Evolutionary conservation across 2,329 filamentous ascomycete species (phyloP).

Genomic region (Cytospora chrysosperma): DNA sequence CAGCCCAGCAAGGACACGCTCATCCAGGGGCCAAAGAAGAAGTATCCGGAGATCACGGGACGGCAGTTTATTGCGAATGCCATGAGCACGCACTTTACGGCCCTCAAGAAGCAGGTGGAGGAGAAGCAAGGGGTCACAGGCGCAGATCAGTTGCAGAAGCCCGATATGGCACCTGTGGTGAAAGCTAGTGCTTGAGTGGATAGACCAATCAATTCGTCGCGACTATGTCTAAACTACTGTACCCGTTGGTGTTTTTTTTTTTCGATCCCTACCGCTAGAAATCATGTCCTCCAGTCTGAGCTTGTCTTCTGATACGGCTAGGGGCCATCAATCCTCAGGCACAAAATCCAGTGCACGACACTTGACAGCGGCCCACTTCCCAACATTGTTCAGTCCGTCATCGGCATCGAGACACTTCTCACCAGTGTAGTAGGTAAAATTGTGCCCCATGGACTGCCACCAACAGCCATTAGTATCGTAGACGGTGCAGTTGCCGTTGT

Average conservation of each 20-base stretch:
- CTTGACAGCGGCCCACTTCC: background rate
- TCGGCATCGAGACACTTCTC: too few species aligned
- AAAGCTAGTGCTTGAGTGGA: background rate
- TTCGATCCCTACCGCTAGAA: too few species aligned
- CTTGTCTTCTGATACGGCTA: background rate
- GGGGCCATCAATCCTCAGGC: background rate
- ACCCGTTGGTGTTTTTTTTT: background rate
- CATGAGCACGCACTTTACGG: constrained; percentile 52
- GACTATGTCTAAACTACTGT: background rate
- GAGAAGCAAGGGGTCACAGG: background rate
- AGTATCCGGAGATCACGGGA: constrained; percentile 55
- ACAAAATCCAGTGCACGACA: background rate
- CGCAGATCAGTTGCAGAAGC: background rate
- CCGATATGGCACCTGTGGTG: background rate
- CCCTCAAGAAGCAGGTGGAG: constrained; percentile 24
- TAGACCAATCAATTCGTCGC: background rate
- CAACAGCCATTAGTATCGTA: background rate
- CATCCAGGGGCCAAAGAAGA: constrained; percentile 55
- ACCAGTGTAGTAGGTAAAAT: background rate
- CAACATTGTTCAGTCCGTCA: background rate
- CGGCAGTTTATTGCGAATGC: constrained; percentile 55
- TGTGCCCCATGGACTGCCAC: background rate
- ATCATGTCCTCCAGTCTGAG: background rate
- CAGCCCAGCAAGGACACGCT: constrained; percentile 53
- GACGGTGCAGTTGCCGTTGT: background rate